These are phyloP conservation scores for Leccinum aurantiacum DNA, from an alignment of 768 basidiomycete genomes.

Conservation along the genomic window DNA sequence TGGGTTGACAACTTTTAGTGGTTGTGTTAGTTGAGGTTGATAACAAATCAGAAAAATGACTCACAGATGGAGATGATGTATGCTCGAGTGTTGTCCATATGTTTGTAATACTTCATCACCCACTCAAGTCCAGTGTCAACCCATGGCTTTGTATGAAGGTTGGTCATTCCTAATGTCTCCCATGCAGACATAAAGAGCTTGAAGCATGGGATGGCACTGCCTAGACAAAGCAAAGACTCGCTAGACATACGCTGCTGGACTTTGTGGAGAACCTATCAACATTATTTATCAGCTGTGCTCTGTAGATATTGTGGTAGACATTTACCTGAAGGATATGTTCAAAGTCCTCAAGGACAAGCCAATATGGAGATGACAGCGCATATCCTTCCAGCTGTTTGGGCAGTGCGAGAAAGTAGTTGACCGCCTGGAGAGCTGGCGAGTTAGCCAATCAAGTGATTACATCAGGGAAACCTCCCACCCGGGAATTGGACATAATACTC, in stretches of 20 bases:
- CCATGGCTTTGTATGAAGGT: neutral
- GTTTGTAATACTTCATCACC: neutral
- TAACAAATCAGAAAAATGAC: neutral
- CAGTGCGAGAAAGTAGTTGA: neutral
- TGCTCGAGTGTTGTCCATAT: neutral
- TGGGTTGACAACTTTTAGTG: neutral
- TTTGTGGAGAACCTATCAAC: neutral
- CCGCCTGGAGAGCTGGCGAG: neutral
- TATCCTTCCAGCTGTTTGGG: neutral
- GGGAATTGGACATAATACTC: too few species aligned
- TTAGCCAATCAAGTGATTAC: neutral
- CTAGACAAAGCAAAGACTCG: neutral
- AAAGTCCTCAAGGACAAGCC: neutral
- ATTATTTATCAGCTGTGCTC: neutral
- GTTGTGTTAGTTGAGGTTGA: too few species aligned
- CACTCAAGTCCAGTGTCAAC: neutral
- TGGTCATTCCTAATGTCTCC: neutral
- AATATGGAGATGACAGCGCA: neutral
- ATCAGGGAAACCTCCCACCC: too few species aligned
- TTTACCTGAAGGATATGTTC: neutral
- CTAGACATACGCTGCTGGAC: neutral
- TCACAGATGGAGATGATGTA: neutral
- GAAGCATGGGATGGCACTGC: neutral
- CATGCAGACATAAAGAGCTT: neutral
- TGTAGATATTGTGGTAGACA: neutral